Base-by-base conservation (phyloP, 176 grass and related monocot species). In the Pontederia paniculata region DNA sequence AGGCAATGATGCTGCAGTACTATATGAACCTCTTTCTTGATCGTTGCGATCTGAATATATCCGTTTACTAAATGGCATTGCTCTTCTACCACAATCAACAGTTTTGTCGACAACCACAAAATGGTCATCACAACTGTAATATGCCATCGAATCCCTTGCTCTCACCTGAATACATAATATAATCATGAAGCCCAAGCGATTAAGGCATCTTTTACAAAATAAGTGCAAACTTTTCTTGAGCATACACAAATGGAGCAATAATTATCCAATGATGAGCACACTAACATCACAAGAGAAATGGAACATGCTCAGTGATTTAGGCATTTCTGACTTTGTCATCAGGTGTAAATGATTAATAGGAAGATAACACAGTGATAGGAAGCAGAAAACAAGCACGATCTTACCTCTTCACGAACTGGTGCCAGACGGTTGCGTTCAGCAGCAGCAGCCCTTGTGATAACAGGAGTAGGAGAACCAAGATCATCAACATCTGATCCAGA, bases 81-180 rank as follows among this genome's bases (percentile, higher is more conserved):
- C 79, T 71, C 85, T 74, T 61, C 66, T 69, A 67, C 86, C 91
- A 52, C 89, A 97, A 67, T 97, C 91, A 14, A 97, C 72, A 14
- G 73, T 71, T 69, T 97, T 97, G 69, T 97, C 91, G 49, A 97
- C 91, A 11, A 97, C 83, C 68, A 90, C 86, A 72, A 97, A 90
- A 66, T 97, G 91, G 55, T 97, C 91, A 21, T 97, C 91, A 2
- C 91, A 97, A 77, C 91, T 90, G 70, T 90, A 97, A 60, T 97
- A 90, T 64, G 86, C 80, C 55, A 74, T 81, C 50, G 83, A 97
- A 63, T 97, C 83, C 78, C 80, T 82, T 63, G 62, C 80, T 81
- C 83, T 89, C 18, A 78, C 74, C 77, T 97, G 80, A 55, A 81
- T 79, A 76, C 68, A 73, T 57, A 63, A 73, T 54, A 74, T 52